Conservation (phyloP, 805 yeast species). For the Schizosaccharomyces pombe region DNA sequence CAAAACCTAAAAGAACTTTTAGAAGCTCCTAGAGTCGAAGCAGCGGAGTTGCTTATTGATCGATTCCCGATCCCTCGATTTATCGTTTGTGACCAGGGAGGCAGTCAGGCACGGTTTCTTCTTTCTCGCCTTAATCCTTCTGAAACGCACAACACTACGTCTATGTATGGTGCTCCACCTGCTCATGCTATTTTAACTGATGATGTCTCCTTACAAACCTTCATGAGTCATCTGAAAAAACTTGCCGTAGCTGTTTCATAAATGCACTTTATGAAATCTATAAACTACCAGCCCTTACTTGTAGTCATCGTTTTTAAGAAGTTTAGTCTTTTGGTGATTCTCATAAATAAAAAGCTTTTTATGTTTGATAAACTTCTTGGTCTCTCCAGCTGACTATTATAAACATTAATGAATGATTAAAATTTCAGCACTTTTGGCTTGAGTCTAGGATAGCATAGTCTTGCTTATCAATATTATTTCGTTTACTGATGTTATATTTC, state of each 20-base stretch:
- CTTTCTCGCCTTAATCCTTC: slow-evolving; percentile 89
- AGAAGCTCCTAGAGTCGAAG: slow-evolving; percentile 77
- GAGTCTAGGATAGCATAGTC: no score
- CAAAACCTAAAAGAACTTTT: slow-evolving; percentile 67
- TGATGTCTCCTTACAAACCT: slow-evolving; percentile 83
- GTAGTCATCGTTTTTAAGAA: no score
- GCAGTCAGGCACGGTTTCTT: slow-evolving; percentile 92
- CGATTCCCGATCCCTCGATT: slow-evolving; percentile 95
- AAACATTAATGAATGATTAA: no score
- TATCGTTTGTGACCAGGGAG: slow-evolving; percentile 93
- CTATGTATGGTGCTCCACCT: slow-evolving; percentile 24
- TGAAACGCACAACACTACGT: slow-evolving; percentile 37
- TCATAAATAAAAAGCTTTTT: no score
- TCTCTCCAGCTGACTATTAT: no score
- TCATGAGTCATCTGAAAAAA: slow-evolving; percentile 83
- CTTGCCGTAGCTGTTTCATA: slow-evolving; percentile 35
- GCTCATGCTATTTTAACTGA: slow-evolving; percentile 80
- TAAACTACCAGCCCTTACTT: no score
- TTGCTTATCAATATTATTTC: no score
- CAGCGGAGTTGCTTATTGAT: slow-evolving; percentile 72
- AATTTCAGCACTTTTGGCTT: no score
- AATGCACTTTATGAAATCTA: no score
- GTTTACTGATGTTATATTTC: no score
- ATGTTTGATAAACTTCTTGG: no score
- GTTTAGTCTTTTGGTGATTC: no score